Conservation (phyloP, 2,329 filamentous ascomycete genomes). For the Colletotrichum sp. region DNA sequence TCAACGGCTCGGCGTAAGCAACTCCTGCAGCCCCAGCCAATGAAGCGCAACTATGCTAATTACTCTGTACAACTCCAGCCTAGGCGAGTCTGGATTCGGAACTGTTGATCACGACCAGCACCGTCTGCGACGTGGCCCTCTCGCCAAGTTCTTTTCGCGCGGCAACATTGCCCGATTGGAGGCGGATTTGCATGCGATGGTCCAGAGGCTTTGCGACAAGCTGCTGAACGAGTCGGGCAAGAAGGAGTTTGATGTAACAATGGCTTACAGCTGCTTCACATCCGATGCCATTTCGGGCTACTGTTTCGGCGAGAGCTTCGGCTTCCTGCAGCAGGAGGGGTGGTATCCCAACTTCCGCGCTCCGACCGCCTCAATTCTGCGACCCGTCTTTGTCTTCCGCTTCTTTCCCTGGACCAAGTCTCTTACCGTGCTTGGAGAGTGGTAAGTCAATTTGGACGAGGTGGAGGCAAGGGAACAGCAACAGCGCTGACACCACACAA, state of each 20-base stretch:
- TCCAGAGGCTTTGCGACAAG: conserved; percentile 33
- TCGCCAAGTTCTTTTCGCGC: conserved; percentile 36
- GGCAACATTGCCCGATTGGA: conserved; percentile 34
- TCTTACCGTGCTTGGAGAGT: conserved; percentile 16
- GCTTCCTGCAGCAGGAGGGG: conserved; percentile 34
- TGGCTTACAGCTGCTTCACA: conserved; percentile 44
- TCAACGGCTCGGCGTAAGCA: conserved; percentile 19
- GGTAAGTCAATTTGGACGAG: not conserved
- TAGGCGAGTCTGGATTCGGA: conserved; percentile 25
- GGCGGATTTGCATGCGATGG: conserved; percentile 27
- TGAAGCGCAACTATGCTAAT: not conserved
- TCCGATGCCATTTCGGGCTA: conserved; percentile 43
- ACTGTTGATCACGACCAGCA: conserved; percentile 31
- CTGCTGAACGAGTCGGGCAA: conserved; percentile 28
- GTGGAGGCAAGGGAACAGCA: not conserved
- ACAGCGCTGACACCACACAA: not conserved
- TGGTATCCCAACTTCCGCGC: conserved; percentile 40
- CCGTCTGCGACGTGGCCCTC: conserved; percentile 27
- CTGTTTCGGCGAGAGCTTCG: conserved; percentile 41
- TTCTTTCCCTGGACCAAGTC: conserved; percentile 28
- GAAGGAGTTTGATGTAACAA: conserved; percentile 34
- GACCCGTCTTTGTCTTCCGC: conserved; percentile 26
- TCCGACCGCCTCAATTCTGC: conserved; percentile 23
- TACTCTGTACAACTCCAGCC: conserved; percentile 8
- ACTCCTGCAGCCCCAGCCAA: not conserved